Evolutionary conservation across 176 grass and related monocot species (phyloP).

Genomic region (Chrysopogon serrulatus): DNA sequence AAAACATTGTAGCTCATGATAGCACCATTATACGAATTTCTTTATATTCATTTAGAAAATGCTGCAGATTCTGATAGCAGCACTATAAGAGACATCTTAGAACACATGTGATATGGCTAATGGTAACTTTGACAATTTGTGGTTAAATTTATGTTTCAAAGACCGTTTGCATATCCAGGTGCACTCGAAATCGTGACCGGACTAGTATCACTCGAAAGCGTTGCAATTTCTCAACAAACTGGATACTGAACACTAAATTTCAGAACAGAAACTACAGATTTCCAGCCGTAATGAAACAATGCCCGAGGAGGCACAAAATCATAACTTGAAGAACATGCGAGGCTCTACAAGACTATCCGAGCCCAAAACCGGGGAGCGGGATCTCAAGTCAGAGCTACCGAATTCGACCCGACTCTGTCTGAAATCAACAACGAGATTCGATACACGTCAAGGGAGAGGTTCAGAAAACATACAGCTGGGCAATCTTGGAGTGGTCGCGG

Average conservation of each 20-base stretch:
- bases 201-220: not conserved
- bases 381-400: not conserved
- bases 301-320: not conserved
- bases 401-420: not conserved
- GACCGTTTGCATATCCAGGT: not conserved
- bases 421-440: not conserved
- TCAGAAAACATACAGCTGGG: conserved; percentile 40
- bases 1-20: not conserved
- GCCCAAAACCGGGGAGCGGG: not conserved
- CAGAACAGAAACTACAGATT: not conserved
- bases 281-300: not conserved
- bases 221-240: not conserved
- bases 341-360: not conserved
- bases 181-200: not conserved
- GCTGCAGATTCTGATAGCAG: not conserved
- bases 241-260: not conserved
- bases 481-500: conserved; percentile 79
- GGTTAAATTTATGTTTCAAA: not conserved
- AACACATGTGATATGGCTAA: not conserved
- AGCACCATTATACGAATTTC: not conserved
- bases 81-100: not conserved
- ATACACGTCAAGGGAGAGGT: not conserved
- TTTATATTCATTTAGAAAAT: not conserved
- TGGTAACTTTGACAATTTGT: not conserved
- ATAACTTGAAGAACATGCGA: not conserved